Percentiles rank a stretch among this genome's conserved stretches.
Conservation (phyloP, 1,284 basidiomycete species). For the Rugosomyces carneus region DNA sequence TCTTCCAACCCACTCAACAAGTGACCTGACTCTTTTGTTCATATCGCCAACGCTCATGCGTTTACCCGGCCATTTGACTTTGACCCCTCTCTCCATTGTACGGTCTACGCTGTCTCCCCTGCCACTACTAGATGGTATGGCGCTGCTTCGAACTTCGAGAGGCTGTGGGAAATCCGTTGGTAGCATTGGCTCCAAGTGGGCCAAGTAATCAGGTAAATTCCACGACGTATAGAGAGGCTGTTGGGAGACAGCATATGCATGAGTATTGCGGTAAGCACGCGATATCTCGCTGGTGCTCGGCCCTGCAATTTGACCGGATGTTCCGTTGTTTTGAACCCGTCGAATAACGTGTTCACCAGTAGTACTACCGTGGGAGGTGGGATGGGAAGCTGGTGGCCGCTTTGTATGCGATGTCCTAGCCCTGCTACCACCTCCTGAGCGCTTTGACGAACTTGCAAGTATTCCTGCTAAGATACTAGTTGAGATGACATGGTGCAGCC, state of each 20-base stretch:
- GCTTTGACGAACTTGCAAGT: conserved; percentile 25
- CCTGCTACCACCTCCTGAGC: conserved; percentile 41
- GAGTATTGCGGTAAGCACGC: conserved; percentile 66
- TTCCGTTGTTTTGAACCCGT: conserved; percentile 35
- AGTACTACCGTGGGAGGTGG: conserved; percentile 34
- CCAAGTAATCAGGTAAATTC: conserved; percentile 92
- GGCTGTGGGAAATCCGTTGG: conserved; percentile 72
- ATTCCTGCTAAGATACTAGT: conserved; percentile 11
- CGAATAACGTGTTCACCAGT: conserved; percentile 40
- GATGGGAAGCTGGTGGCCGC: conserved; percentile 40
- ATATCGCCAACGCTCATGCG: conserved; percentile 94
- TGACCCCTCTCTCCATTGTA: conserved; percentile 80
- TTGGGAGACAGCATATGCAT: conserved; percentile 70
- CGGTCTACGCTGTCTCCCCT: conserved; percentile 45
- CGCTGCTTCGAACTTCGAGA: conserved; percentile 57
- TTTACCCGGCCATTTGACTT: conserved; percentile 92
- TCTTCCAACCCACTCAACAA: conserved; percentile 89
- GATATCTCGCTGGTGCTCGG: conserved; percentile 25
- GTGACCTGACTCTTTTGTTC: conserved; percentile 89
- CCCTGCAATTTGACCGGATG: conserved; percentile 21
- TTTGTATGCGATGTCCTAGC: conserved; percentile 40
- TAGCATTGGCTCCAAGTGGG: conserved; percentile 81
- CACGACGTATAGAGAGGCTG: conserved; percentile 76
- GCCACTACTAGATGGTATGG: conserved; percentile 13
- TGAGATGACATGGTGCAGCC: neutral